Evolutionary conservation across 2,329 filamentous ascomycete species (phyloP).

Genomic region (Beauveria caledonica): DNA sequence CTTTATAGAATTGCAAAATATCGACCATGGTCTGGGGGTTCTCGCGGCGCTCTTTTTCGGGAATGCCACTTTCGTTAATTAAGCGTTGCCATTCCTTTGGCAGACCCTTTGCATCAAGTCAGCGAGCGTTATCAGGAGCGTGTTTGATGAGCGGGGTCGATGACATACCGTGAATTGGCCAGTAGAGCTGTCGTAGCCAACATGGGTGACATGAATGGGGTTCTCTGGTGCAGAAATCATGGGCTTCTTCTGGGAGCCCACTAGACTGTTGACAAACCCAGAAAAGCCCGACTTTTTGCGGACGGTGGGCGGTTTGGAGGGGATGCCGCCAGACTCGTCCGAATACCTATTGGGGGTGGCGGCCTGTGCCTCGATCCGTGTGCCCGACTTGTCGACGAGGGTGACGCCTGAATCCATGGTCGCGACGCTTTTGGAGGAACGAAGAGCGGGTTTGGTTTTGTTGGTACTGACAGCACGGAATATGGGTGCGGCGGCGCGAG

Average conservation of each 20-base stretch:
- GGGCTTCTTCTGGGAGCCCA: constrained; percentile 80
- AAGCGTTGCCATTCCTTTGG: constrained; percentile 97
- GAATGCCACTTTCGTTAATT: constrained; percentile 91
- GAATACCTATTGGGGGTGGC: constrained; percentile 63
- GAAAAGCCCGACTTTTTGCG: constrained; percentile 87
- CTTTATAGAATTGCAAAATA: constrained; percentile 95
- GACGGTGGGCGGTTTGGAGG: constrained; percentile 50
- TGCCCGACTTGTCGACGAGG: constrained; percentile 23
- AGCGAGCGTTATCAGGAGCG: constrained; percentile 15
- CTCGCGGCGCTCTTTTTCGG: constrained; percentile 90
- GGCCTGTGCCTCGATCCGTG: constrained; percentile 22
- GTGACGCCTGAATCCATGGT: constrained; percentile 25
- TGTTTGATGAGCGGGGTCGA: constrained; percentile 11
- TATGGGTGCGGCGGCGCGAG: constrained; percentile 45
- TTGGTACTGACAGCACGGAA: constrained; percentile 33
- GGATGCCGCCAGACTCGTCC: constrained; percentile 57
- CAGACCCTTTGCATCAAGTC: constrained; percentile 56
- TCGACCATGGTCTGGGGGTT: constrained; percentile 94
- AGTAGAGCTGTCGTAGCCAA: constrained; percentile 92
- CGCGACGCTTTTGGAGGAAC: constrained; percentile 52
- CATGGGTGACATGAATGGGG: constrained; percentile 94
- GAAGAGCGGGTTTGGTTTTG: constrained; percentile 43
- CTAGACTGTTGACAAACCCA: constrained; percentile 73
- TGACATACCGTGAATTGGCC: constrained; percentile 85
- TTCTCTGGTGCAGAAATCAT: constrained; percentile 97